Conservation (phyloP, 306 rosid species). For the Alnus rubra region DNA sequence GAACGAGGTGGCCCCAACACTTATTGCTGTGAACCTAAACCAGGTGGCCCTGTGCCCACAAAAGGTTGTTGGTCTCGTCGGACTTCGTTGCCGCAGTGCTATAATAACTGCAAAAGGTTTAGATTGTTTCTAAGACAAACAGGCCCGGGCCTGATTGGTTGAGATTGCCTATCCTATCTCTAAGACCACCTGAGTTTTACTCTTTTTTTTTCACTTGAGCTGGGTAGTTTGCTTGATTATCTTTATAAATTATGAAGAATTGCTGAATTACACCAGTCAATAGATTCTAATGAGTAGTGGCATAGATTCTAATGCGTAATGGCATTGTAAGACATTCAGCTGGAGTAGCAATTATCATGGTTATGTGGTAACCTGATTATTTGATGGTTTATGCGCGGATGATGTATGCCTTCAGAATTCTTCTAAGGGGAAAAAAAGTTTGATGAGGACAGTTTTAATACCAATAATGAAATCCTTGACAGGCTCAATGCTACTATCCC, state of each 20-base stretch:
- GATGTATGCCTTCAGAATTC: constrained; percentile 18
- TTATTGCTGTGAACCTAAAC: constrained; percentile 1
- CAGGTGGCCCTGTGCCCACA: constrained; percentile 15
- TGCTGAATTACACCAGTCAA: neutral
- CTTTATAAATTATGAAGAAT: neutral
- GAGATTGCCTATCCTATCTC: neutral
- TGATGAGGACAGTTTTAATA: constrained; percentile 40
- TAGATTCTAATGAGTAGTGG: neutral
- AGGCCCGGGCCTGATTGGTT: neutral
- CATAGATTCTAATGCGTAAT: constrained; percentile 1
- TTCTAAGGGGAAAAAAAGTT: constrained; percentile 27
- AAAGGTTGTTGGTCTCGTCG: neutral
- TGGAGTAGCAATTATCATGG: neutral
- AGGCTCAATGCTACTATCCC: constrained; percentile 58
- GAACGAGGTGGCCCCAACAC: constrained; percentile 9
- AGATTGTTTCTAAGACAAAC: constrained; percentile 4
- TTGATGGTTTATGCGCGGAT: neutral
- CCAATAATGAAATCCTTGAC: constrained; percentile 69
- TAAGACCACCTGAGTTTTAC: neutral
- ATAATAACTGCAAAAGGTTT: neutral
- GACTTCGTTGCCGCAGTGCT: constrained; percentile 5
- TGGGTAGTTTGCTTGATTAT: neutral
- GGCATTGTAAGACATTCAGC: neutral
- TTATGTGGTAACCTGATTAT: constrained; percentile 3
- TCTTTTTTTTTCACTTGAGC: constrained; percentile 10